phyloP scores from a whole-genome alignment of 257 asterid species.

The Rauvolfia tetraphylla region DNA sequence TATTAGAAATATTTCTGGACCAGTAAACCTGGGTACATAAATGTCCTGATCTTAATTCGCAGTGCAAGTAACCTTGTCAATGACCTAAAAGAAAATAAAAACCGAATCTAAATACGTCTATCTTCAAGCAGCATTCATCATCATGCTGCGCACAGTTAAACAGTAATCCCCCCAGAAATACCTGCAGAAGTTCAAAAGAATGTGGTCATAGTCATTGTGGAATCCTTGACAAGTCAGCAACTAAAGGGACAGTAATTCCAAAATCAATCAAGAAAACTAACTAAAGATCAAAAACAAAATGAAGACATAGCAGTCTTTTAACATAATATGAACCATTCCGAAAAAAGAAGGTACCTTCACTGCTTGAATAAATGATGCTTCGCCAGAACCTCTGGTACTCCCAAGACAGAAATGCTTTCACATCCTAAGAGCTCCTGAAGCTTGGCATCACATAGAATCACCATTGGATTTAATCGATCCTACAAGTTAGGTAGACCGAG shows the following conservation, averaged over 20 bases:
- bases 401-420: constrained; percentile 54
- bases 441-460: constrained; percentile 50
- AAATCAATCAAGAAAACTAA: background rate
- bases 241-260: background rate
- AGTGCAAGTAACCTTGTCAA: constrained; percentile 20
- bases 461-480: constrained; percentile 55
- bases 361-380: constrained; percentile 42
- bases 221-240: background rate
- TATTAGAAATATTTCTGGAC: constrained; percentile 38
- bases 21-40: constrained; percentile 23
- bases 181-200: constrained; percentile 32
- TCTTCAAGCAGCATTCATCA: constrained; percentile 28
- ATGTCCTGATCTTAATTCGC: constrained; percentile 4
- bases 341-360: constrained; percentile 22
- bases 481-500: constrained; percentile 13
- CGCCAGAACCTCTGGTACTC: constrained; percentile 52
- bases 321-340: constrained; percentile 26
- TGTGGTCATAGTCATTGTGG: background rate
- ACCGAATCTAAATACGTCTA: constrained; percentile 14
- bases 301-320: background rate
- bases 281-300: background rate
- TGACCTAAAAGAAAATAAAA: constrained; percentile 25
- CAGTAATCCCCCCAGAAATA: constrained; percentile 28
- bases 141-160: constrained; percentile 29
- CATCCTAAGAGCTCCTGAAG: constrained; percentile 57